Evolutionary conservation across 2,329 filamentous ascomycete species (phyloP), one percentile per base, ranked within the genome.

Genomic region (Trichoderma hamatum): DNA sequence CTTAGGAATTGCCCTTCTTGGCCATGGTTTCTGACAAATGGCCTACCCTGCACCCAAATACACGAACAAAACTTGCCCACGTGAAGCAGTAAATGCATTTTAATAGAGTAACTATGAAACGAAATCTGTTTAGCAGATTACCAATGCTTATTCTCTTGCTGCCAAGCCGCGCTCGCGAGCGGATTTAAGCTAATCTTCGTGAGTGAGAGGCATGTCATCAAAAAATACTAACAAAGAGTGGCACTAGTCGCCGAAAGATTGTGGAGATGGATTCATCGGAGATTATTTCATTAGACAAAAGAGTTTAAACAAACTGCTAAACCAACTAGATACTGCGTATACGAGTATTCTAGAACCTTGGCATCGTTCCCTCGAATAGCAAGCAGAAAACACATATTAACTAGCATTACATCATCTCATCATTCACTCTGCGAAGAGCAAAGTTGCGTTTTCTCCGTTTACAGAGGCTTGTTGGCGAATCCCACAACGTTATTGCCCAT

Each of bases 391-490:
- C n/a, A 11, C 43, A 46, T 16, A 46, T 21, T 11, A 46, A 6
- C 43, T 39, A 43, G 39, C 39, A 43, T 43, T 43, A 43, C n/a
- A 43, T 43, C 39, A 24, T 49, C 21, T 4, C 21, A 21, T 49
- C 21, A 49, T 24, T 5, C 46, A 49, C 46, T 24, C 46, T n/a
- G 13, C 24, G 3, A 46, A 19, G 39, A 49, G 21, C 4, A 49
- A 19, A 46, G 46, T 21, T 5, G 21, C 46, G 3, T 3, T 24
- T 24, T 13, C 11, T 1, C 11, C n/a, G n/a, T 24, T 21, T 49
- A 49, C 4, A 54, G 32, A 34, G 43, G 52, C 75, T 82, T 82
- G 56, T 80, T 82, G 11, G 81, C 81, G 56, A 82, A 81, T 2
- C 81, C 81, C 5, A 82, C 74, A 30, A 70, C 55, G 1, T 72